phyloP scores from a whole-genome alignment of 805 yeast genomes.

The Nakazawaea holstii region DNA sequence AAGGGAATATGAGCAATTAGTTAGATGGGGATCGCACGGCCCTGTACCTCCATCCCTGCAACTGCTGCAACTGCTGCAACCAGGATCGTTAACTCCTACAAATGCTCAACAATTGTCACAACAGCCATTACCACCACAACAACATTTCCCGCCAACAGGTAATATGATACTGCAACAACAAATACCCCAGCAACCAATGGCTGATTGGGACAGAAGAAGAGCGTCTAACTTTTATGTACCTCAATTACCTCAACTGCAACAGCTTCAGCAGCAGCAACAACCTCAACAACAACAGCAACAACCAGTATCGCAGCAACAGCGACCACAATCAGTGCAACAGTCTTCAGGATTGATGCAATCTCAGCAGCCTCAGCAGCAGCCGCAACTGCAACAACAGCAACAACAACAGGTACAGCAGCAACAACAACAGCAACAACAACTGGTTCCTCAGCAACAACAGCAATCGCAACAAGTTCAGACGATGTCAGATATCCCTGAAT shows the following conservation, averaged over 20 bases:
- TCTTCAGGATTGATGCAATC: neutral
- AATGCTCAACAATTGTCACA: neutral
- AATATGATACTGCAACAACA: slow-evolving; percentile 19
- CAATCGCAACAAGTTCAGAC: slow-evolving; percentile 11
- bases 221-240: slow-evolving; percentile 4
- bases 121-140: slow-evolving; percentile 9
- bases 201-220: slow-evolving; percentile 12
- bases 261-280: slow-evolving; percentile 8
- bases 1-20: slow-evolving; percentile 41
- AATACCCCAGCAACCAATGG: slow-evolving; percentile 2
- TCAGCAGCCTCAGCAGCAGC: slow-evolving; percentile 10
- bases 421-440: slow-evolving; percentile 16
- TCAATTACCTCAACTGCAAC: slow-evolving; percentile 11
- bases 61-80: slow-evolving; percentile 2
- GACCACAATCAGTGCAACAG: slow-evolving; percentile 1
- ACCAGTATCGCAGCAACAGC: neutral
- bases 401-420: neutral
- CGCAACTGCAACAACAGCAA: slow-evolving; percentile 8
- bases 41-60: neutral
- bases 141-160: slow-evolving; percentile 11
- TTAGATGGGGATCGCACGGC: slow-evolving; percentile 24
- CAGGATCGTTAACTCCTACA: slow-evolving; percentile 10
- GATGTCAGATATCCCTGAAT: slow-evolving; percentile 38
- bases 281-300: neutral
- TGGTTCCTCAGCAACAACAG: slow-evolving; percentile 14